Base-by-base conservation (phyloP, 257 asterid genomes). In the Echites panduratus region DNA sequence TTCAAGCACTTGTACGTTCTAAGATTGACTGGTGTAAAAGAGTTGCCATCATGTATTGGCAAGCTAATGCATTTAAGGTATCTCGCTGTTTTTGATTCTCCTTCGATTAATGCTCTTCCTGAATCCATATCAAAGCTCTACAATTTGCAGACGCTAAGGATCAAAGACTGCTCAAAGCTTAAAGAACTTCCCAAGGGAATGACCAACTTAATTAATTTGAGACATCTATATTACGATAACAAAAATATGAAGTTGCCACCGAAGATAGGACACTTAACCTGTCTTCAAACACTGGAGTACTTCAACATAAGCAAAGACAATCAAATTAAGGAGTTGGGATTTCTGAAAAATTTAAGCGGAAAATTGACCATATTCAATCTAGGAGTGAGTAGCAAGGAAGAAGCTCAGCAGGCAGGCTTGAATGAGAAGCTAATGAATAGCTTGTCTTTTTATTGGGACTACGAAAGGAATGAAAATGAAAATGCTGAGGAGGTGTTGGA, bases 41-140 rank as follows among this genome's bases (percentile, higher is more conserved):
- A 32, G 38, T 32, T 32, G 38, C 38, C 74, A 1, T 24, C 10
- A n/a, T 43, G 38, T 27, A 75, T 84, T 1, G 66, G 53, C 11
- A 48, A 70, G 38, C 63, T 84, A 56, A 72, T 57, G 71, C 84
- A 68, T n/a, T 70, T 84, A 63, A 73, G 85, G 50, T 69, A n/a
- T 44, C 75, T 81, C 8, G 73, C 77, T 19, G 22, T 84, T 27
- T 75, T 76, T 0, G 0, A 0, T 10, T 71, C 77, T 20, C 38
- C 38, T 32, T 32, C 3, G 38, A 32, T 32, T 32, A 32, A 32
- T 32, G 38, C 38, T 32, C 38, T 32, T 24, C 84, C 85, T 0
- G 62, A 70, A 35, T 52, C 83, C 3, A 6, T 73, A 32, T 57
- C 67, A 14, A 44, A 73, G 16, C 85, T 79, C 50, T 74, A 74